Evolutionary conservation across 2,329 filamentous ascomycete species (phyloP), one percentile per base, ranked within the genome.

Genomic region (Penicillium sumatraense): DNA sequence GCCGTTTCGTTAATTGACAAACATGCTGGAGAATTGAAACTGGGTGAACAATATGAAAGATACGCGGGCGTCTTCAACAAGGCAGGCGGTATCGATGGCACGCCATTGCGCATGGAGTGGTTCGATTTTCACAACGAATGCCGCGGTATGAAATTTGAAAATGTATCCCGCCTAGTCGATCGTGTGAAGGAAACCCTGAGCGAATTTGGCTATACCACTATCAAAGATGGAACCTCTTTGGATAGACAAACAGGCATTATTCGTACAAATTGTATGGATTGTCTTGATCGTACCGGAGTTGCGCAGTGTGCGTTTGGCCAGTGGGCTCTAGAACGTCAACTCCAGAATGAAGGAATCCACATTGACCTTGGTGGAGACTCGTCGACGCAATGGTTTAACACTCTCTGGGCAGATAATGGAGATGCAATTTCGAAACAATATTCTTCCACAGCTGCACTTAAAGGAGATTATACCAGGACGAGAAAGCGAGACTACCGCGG

Each of bases 261-360:
- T n/a, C 84, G 95, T 53, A 97, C 92, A 1, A 99, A 99, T 69
- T 99, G 95, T 73, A 98, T 99, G 95, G 95, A 99, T 69, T 99
- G 95, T 65, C 79, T 99, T 9, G 95, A 99, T 71, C 86, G 95
- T 20, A 99, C 95, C 2, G 98, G 98, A 64, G 93, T 99, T 20
- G 92, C 93, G 36, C 93, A 98, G 74, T 96, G 91, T 68, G 95
- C 92, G 0, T 93, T 93, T 70, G 95, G 86, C 5, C 90, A 91
- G 67, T 86, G 89, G 68, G 89, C 91, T 61, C 81, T 99, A 2
- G 91, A 97, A 62, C 72, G 82, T 27, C 91, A 97, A 68, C 80
- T 99, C 2, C 88, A 85, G 54, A 81, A 84, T 18, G 86, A 96
- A 59, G 90, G 89, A 0, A 88, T 92, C 56, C 86, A 88, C 53